phyloP scores from a whole-genome alignment of 768 basidiomycete species.

The Boletus pseudopeckii region DNA sequence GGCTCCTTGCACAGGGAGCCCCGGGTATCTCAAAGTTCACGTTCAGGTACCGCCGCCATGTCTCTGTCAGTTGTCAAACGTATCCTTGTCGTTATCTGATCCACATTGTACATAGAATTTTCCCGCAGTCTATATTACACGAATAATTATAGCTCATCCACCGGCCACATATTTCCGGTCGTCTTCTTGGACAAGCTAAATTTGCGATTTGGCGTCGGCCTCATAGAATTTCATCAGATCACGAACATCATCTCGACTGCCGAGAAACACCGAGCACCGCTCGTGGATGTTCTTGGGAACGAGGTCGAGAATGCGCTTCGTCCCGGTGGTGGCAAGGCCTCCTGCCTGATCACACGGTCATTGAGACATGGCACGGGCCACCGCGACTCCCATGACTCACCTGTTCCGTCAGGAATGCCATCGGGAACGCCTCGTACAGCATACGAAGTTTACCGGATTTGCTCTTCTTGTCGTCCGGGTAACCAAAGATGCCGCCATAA shows the following conservation, averaged over 20 bases:
- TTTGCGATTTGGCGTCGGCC: conserved; percentile 22
- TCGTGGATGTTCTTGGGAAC: conserved; percentile 85
- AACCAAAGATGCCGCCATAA: conserved; percentile 98
- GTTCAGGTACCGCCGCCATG: background rate
- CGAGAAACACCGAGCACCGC: conserved; percentile 89
- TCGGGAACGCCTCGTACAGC: conserved; percentile 97
- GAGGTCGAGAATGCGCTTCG: conserved; percentile 89
- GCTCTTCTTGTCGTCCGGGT: conserved; percentile 97
- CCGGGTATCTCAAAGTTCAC: background rate
- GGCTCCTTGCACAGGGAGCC: background rate
- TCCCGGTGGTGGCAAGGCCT: conserved; percentile 94
- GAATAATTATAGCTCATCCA: conserved; percentile 1
- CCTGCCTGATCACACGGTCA: conserved; percentile 62
- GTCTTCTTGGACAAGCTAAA: background rate
- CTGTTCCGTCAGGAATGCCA: conserved; percentile 94
- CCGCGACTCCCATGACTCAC: conserved; percentile 37
- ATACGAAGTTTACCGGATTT: conserved; percentile 93
- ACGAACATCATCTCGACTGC: conserved; percentile 87
- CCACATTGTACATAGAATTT: background rate
- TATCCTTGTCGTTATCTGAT: background rate
- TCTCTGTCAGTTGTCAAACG: background rate
- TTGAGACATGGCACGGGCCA: background rate
- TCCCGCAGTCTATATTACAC: conserved; percentile 4
- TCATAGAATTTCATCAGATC: conserved; percentile 88
- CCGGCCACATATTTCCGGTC: background rate